A percentile compares a stretch with the other conserved stretches of the same genome.
These are phyloP conservation scores for Leccinum subrobustum DNA, from an alignment of 1,284 basidiomycete genomes.

Conservation along the genomic window DNA sequence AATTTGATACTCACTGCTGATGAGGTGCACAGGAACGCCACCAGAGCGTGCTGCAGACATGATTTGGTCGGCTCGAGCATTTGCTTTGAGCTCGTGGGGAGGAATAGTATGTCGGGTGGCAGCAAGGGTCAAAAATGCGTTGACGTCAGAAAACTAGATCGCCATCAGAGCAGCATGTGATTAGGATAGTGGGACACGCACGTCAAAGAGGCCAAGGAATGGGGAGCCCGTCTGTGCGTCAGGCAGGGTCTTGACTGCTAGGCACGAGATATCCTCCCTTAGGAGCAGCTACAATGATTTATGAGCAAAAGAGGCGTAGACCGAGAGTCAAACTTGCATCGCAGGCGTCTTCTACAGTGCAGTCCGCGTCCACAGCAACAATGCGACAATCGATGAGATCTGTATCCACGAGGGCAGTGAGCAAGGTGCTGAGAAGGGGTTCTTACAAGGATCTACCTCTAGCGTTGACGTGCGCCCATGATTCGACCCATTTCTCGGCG, in stretches of 20 bases:
- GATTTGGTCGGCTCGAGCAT: constrained; percentile 62
- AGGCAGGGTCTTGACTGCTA: constrained; percentile 53
- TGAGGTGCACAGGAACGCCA: constrained; percentile 65
- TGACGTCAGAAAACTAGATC: constrained; percentile 73
- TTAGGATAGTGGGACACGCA: constrained; percentile 35
- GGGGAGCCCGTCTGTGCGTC: constrained; percentile 31
- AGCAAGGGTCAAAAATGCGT: constrained; percentile 76
- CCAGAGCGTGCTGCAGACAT: constrained; percentile 70
- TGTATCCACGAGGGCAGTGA: constrained; percentile 26
- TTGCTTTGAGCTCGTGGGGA: constrained; percentile 55
- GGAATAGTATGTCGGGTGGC: constrained; percentile 69
- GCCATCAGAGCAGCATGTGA: constrained; percentile 12
- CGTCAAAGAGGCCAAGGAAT: constrained; percentile 72
- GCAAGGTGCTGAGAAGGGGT: neutral
- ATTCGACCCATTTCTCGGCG: constrained; percentile 54
- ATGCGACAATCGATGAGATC: constrained; percentile 67
- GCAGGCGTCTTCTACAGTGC: constrained; percentile 75
- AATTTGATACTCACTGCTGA: constrained; percentile 61
- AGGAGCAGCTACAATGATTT: constrained; percentile 50
- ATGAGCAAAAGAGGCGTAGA: constrained; percentile 9
- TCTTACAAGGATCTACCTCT: constrained; percentile 41
- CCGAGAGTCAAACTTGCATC: constrained; percentile 47
- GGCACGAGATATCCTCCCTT: constrained; percentile 57
- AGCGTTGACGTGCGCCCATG: constrained; percentile 55
- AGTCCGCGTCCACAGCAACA: constrained; percentile 60